Base-by-base conservation (phyloP, 1,284 basidiomycete species). In the Sutorius eximius region DNA sequence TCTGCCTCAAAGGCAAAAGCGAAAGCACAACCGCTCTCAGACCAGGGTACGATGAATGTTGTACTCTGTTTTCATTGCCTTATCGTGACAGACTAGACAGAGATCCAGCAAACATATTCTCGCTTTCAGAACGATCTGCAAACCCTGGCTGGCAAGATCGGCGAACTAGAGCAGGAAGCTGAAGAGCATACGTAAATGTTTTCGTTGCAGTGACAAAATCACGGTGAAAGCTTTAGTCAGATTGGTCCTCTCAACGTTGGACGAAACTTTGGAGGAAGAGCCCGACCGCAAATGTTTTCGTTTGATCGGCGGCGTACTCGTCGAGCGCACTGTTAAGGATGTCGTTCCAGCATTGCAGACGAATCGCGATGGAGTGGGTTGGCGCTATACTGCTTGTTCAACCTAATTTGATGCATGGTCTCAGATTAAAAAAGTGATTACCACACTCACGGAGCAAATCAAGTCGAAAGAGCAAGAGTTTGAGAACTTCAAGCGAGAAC, bases 251-350 rank as follows among this genome's bases (percentile, higher is more conserved):
- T 82, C 83, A 2, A 98, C 96, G 1, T 76, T 99, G 29, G 82
- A 88, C 56, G 87, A 95, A 62, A 86, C 86, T 9, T 77, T 91
- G 41, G 79, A 77, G 32, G 81, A 82, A 55, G 92, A 96, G 57
- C 94, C 96, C 24, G 81, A 87, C 67, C 86, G 97, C 57, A 95
- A 93, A 75, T 99, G 97, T 74, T 99, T 98, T 75, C 87, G 97
- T 47, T 80, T 99, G 61, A 91, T 99, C 58, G 97, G 97, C 12
- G 97, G 96, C 30, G 89, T 98, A 3, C 82, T 99, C 10, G 95
- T 98, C 27, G 95, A 99, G 72, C 83, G 95, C 45, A 98, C 94
- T 0, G 97, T 99, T 44, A 88, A 91, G 69, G 97, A 99, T 64
- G 94, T 99, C 33, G 86, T 94, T 33, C 96, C 96, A 40, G 87